phyloP scores from a whole-genome alignment of 1,284 basidiomycete genomes.

The Boletus austroedulis region DNA sequence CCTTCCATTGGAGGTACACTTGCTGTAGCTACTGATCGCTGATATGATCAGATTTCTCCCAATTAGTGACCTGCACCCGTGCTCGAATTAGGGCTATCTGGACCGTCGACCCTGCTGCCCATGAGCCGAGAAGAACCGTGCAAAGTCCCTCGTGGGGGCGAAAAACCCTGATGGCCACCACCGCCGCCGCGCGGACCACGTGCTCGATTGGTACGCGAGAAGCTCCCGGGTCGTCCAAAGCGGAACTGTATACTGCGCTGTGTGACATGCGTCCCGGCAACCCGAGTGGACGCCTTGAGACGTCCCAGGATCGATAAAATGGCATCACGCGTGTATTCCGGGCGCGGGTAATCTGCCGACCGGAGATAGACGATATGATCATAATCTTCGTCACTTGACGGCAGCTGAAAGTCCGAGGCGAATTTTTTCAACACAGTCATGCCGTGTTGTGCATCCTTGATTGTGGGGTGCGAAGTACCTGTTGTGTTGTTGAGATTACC shows the following conservation, averaged over 20 bases:
- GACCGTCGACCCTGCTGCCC: constrained; percentile 19
- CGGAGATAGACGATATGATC: constrained; percentile 54
- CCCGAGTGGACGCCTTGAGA: constrained; percentile 38
- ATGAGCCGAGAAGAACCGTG: constrained; percentile 12
- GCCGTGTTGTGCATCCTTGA: constrained; percentile 54
- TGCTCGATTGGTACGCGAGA: constrained; percentile 21
- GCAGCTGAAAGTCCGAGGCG: constrained; percentile 53
- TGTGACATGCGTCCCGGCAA: constrained; percentile 9
- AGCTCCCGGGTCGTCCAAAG: constrained; percentile 6
- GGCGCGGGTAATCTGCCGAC: constrained; percentile 48
- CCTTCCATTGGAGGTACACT: constrained; percentile 23
- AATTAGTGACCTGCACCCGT: constrained; percentile 11
- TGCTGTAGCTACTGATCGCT: constrained; percentile 12
- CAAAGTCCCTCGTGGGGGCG: constrained; percentile 11
- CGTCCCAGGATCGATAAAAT: constrained; percentile 51
- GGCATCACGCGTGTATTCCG: constrained; percentile 50
- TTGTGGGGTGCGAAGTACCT: constrained; percentile 72
- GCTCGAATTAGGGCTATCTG: constrained; percentile 17
- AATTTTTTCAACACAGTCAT: constrained; percentile 58
- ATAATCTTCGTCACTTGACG: constrained; percentile 55
- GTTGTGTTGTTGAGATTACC: no score
- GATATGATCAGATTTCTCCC: constrained; percentile 18
- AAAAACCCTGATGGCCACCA: constrained; percentile 15
- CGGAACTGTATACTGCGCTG: constrained; percentile 7
- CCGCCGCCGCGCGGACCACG: constrained; percentile 23